A percentile compares a stretch with the other conserved stretches of the same genome.
phyloP scores from a whole-genome alignment of 164 flowering plant species.

The Pachysandra terminalis region DNA sequence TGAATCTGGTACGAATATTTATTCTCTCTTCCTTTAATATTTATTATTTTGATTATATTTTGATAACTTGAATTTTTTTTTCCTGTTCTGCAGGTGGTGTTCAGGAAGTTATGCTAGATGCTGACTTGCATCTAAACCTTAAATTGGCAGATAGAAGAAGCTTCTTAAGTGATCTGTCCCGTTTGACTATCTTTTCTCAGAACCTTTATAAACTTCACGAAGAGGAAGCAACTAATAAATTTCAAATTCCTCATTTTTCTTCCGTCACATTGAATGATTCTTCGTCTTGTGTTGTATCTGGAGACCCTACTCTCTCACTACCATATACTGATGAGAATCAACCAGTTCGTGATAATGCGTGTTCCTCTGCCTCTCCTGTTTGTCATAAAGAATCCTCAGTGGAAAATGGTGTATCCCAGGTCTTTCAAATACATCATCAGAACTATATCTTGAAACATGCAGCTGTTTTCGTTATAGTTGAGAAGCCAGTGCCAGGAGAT shows the following conservation, averaged over 20 bases:
- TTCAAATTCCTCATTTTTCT: slow-evolving; percentile 42
- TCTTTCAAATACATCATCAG: slow-evolving; percentile 19
- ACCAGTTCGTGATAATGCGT: slow-evolving; percentile 22
- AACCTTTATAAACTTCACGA: slow-evolving; percentile 16
- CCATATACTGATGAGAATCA: slow-evolving; percentile 15
- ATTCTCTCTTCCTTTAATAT: slow-evolving; percentile 4
- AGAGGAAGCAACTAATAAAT: slow-evolving; percentile 23
- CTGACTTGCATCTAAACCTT: slow-evolving; percentile 38
- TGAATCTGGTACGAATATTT: slow-evolving; percentile 46
- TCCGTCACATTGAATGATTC: slow-evolving; percentile 25
- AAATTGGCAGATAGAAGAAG: slow-evolving; percentile 36
- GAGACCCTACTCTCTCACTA: slow-evolving; percentile 25
- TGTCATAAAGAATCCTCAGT: slow-evolving; percentile 14
- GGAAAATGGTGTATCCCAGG: slow-evolving; percentile 12
- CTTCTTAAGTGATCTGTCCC: slow-evolving; percentile 39
- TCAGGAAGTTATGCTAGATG: slow-evolving; percentile 52
- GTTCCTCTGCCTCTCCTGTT: slow-evolving; percentile 30
- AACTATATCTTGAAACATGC: slow-evolving; percentile 54
- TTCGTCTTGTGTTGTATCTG: slow-evolving; percentile 18
- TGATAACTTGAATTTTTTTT: background rate
- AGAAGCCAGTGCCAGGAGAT: slow-evolving; percentile 32
- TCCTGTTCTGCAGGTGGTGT: slow-evolving; percentile 47
- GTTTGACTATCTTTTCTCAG: slow-evolving; percentile 53
- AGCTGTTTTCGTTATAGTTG: slow-evolving; percentile 36
- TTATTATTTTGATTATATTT: background rate